phyloP scores from a whole-genome alignment of 495 filamentous ascomycete genomes.

The Clavariopsis aquatica region DNA sequence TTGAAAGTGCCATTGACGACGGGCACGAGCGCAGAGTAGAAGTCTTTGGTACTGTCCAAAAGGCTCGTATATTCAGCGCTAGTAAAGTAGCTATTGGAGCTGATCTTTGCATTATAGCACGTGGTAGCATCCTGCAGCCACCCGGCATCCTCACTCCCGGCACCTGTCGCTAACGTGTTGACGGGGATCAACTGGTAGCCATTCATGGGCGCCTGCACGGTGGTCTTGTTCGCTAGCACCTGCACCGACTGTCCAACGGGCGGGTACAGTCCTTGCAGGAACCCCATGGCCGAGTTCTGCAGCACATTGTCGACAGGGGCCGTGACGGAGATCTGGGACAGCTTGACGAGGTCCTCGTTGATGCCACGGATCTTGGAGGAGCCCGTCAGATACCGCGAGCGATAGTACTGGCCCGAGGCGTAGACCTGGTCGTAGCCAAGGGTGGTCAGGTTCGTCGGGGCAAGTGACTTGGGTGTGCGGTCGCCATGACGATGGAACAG shows the following conservation, averaged over 20 bases:
- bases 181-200: constrained; percentile 66
- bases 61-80: constrained; percentile 59
- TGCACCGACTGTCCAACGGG: constrained; percentile 52
- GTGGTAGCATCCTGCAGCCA: constrained; percentile 62
- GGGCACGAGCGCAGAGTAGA: constrained; percentile 66
- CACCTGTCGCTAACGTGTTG: constrained; percentile 45
- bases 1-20: constrained; percentile 62
- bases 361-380: constrained; percentile 60
- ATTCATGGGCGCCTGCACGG: constrained; percentile 55
- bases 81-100: constrained; percentile 72
- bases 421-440: constrained; percentile 65
- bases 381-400: constrained; percentile 56
- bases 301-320: constrained; percentile 47
- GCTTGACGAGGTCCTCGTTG: constrained; percentile 56
- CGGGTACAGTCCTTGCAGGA: constrained; percentile 66
- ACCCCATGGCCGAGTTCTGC: constrained; percentile 48
- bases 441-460: constrained; percentile 58
- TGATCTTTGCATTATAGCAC: constrained; percentile 63
- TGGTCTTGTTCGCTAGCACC: constrained; percentile 56
- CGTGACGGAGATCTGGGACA: constrained; percentile 59
- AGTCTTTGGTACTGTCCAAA: constrained; percentile 56
- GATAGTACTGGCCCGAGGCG: constrained; percentile 62
- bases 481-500: constrained; percentile 69
- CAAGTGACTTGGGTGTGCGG: constrained; percentile 57
- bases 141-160: constrained; percentile 55